A percentile compares a stretch with the other conserved stretches of the same genome.
Conservation (phyloP, 805 yeast genomes). For the Cyberlindnera sargentensis region DNA sequence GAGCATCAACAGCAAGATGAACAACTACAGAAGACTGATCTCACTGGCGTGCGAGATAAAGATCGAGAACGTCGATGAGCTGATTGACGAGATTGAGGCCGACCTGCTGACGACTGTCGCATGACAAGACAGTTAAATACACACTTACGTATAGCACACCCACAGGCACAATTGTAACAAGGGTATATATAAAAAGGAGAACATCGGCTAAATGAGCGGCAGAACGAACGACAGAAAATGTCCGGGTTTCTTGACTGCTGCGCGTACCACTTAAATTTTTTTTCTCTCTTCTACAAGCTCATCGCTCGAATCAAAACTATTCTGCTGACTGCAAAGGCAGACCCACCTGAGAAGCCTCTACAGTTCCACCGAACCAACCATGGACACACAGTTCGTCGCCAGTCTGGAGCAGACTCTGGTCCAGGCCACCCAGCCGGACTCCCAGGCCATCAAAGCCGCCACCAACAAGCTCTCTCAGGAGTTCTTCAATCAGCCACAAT, state of each 20-base stretch:
- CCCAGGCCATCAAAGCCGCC: conserved; percentile 76
- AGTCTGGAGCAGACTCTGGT: conserved; percentile 73
- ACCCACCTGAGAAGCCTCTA: neutral
- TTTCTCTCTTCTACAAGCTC: neutral
- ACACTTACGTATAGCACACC: too few species aligned
- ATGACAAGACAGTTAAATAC: neutral
- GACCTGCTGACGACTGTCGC: conserved; percentile 25
- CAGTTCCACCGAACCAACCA: conserved; percentile 1
- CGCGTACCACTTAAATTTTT: conserved; percentile 11
- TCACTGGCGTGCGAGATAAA: conserved; percentile 71
- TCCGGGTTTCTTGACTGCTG: conserved; percentile 2
- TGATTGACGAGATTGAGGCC: conserved; percentile 70
- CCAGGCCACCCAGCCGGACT: conserved; percentile 76
- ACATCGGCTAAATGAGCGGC: too few species aligned
- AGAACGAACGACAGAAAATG: neutral
- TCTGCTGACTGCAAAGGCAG: neutral
- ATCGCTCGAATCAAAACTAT: neutral
- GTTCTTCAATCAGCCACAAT: conserved; percentile 60
- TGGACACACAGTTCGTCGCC: conserved; percentile 58
- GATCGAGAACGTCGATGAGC: conserved; percentile 71
- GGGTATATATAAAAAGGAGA: too few species aligned
- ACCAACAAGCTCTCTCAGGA: conserved; percentile 66
- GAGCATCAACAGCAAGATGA: conserved; percentile 50
- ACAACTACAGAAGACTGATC: conserved; percentile 73
- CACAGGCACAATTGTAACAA: too few species aligned